Percentiles rank a stretch among this genome's conserved stretches.
Evolutionary conservation across 805 yeast genomes (phyloP).

Genomic region (Blastobotrys chiropterorum): DNA sequence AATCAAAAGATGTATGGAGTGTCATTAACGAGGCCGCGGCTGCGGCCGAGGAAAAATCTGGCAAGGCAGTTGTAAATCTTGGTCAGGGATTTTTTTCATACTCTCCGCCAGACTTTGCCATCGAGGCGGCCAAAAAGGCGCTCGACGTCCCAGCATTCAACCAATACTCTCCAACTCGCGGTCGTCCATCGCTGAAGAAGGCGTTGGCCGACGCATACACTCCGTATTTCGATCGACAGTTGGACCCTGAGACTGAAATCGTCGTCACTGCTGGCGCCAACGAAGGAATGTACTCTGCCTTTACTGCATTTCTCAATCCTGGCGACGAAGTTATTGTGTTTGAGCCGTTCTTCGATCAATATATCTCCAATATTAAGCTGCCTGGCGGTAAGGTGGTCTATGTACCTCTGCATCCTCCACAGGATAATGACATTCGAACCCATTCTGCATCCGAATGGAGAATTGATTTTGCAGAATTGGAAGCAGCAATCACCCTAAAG

Average conservation of each 20-base stretch:
- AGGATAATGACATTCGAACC: conserved; percentile 52
- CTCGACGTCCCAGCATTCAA: conserved; percentile 67
- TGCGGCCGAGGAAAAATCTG: conserved; percentile 57
- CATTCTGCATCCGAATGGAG: conserved; percentile 85
- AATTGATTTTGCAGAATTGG: conserved; percentile 72
- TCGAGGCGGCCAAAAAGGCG: conserved; percentile 73
- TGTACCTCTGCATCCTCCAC: conserved; percentile 81
- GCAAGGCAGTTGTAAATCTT: conserved; percentile 76
- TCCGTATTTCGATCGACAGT: conserved; percentile 51
- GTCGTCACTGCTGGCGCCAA: conserved; percentile 94
- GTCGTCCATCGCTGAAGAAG: conserved; percentile 68
- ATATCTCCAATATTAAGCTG: conserved; percentile 87
- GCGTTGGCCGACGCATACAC: conserved; percentile 69
- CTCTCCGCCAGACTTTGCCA: conserved; percentile 91
- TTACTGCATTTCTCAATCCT: conserved; percentile 74
- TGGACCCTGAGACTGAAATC: conserved; percentile 54
- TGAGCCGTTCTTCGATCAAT: conserved; percentile 96
- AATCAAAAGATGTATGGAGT: conserved; percentile 85
- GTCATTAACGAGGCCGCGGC: conserved; percentile 94
- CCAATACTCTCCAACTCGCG: conserved; percentile 90
- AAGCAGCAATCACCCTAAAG: conserved; percentile 59
- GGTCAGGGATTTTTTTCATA: conserved; percentile 98
- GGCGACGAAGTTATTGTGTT: conserved; percentile 96
- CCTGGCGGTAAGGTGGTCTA: conserved; percentile 89
- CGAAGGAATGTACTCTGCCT: conserved; percentile 83